Percentiles rank a stretch among this genome's conserved stretches.
phyloP scores from a whole-genome alignment of 768 basidiomycete species.

The Tephrocybe sp. region DNA sequence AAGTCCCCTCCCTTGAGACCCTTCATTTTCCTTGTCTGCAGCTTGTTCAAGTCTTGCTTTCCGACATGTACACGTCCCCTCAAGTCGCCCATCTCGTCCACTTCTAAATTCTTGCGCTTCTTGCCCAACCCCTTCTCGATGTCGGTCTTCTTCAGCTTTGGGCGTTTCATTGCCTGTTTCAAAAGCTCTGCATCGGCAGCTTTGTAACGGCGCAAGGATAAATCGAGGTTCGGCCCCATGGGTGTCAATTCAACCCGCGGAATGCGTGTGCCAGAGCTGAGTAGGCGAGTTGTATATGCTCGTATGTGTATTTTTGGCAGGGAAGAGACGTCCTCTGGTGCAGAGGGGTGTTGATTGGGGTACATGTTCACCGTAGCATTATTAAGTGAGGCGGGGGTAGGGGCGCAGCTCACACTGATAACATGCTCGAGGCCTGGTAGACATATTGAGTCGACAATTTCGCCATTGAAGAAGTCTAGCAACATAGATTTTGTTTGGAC shows the following conservation, averaged over 20 bases:
- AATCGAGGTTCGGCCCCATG: constrained; percentile 92
- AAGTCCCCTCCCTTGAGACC: constrained; percentile 60
- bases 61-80: constrained; percentile 87
- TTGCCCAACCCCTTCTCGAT: constrained; percentile 87
- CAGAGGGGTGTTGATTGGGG: constrained; percentile 21
- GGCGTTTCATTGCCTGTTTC: constrained; percentile 78
- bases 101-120: constrained; percentile 92
- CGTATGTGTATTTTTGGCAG: constrained; percentile 90
- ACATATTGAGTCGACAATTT: constrained; percentile 80
- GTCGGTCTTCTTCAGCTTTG: constrained; percentile 87
- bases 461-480: constrained; percentile 88
- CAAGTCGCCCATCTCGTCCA: constrained; percentile 97
- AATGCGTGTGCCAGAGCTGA: constrained; percentile 74
- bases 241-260: constrained; percentile 82
- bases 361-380: constrained; percentile 32
- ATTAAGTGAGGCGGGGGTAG: constrained; percentile 57
- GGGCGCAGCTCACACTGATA: constrained; percentile 77
- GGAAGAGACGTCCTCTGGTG: constrained; percentile 37
- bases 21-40: constrained; percentile 98
- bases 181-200: constrained; percentile 76
- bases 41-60: constrained; percentile 81
- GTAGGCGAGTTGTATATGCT: constrained; percentile 74
- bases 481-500: constrained; percentile 90
- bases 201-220: constrained; percentile 73
- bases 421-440: constrained; percentile 85